These are phyloP conservation scores for Trichoderma aggressivum DNA, from an alignment of 2,329 filamentous ascomycete species.

Conservation along the genomic window DNA sequence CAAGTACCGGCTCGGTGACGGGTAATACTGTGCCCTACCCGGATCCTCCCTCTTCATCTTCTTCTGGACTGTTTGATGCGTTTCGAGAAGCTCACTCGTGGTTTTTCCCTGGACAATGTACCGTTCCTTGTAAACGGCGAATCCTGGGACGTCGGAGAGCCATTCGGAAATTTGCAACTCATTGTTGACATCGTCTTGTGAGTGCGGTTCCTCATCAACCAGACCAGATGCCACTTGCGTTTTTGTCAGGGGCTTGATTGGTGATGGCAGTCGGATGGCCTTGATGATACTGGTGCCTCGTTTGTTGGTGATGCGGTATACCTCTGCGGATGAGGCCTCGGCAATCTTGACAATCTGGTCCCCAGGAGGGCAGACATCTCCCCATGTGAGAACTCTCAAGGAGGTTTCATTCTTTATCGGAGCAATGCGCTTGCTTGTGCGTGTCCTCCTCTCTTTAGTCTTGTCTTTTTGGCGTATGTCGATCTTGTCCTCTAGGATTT, in stretches of 20 bases:
- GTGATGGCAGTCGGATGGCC: conserved; percentile 57
- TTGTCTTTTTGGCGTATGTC: background rate
- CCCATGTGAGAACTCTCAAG: conserved; percentile 51
- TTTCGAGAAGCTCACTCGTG: conserved; percentile 52
- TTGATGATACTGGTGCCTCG: conserved; percentile 64
- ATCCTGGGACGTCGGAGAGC: conserved; percentile 61
- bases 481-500: background rate
- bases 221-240: conserved; percentile 51
- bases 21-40: conserved; percentile 57
- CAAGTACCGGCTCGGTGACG: conserved; percentile 57
- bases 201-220: conserved; percentile 57
- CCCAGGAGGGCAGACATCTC: conserved; percentile 52
- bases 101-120: conserved; percentile 58
- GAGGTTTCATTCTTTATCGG: conserved; percentile 21
- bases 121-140: conserved; percentile 63
- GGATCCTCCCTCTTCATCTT: conserved; percentile 54
- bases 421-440: background rate
- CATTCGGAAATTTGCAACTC: conserved; percentile 63
- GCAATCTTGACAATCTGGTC: conserved; percentile 61
- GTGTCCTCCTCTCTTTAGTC: background rate
- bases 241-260: conserved; percentile 57
- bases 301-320: conserved; percentile 59
- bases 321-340: conserved; percentile 64
- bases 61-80: conserved; percentile 57
- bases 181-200: conserved; percentile 52